Evolutionary conservation across 202 grass and related monocot species (phyloP).

Genomic region (Eragrostis tef): DNA sequence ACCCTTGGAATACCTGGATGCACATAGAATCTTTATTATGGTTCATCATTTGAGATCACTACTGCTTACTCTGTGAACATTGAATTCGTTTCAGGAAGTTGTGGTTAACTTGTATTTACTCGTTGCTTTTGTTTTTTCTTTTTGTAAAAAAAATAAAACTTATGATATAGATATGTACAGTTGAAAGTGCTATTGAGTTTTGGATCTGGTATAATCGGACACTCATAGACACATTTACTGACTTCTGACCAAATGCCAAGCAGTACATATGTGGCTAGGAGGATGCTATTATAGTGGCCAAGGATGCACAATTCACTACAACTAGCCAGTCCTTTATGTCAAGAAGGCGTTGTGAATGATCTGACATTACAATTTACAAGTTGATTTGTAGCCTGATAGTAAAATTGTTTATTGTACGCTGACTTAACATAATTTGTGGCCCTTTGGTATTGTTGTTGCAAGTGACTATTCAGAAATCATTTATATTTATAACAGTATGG

Average conservation of each 20-base stretch:
- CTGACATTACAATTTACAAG: conserved; percentile 33
- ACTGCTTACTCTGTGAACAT: conserved; percentile 11
- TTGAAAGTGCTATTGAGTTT: conserved; percentile 27
- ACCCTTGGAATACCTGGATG: conserved; percentile 5
- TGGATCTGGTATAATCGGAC: neutral
- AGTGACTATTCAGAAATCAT: conserved; percentile 5
- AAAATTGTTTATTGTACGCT: conserved; percentile 9
- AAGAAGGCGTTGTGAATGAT: conserved; percentile 18
- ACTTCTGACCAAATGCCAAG: conserved; percentile 12
- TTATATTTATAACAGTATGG: conserved; percentile 2
- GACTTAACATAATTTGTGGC: neutral
- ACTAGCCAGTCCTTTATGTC: neutral
- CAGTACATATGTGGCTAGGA: conserved; percentile 18
- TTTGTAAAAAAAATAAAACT: neutral
- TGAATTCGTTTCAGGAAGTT: conserved; percentile 7
- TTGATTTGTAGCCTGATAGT: conserved; percentile 21
- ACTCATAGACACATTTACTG: conserved; percentile 7
- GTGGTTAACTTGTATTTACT: neutral
- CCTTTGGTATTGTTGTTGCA: conserved; percentile 32
- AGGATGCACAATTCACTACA: neutral
- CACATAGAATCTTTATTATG: conserved; percentile 10
- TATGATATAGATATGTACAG: neutral
- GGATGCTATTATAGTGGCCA: neutral
- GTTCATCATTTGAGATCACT: neutral
- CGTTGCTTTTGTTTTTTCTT: neutral